phyloP scores from a whole-genome alignment of 2,329 filamentous ascomycete species.

The Rosellinia necatrix region DNA sequence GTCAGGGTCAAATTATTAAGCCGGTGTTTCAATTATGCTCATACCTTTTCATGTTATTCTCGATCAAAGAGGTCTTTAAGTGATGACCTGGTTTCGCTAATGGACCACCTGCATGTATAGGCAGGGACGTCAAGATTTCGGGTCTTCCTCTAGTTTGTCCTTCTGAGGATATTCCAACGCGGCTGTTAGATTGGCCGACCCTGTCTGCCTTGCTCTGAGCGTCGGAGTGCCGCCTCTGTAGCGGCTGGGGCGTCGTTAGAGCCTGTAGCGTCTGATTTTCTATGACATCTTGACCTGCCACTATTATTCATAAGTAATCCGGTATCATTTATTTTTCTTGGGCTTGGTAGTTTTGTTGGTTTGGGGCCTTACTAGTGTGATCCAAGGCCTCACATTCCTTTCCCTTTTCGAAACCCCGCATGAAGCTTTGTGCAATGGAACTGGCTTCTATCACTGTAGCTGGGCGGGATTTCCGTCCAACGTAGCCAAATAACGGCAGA shows the following conservation, averaged over 20 bases:
- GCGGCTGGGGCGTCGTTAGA: not conserved
- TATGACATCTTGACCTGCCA: constrained; percentile 6
- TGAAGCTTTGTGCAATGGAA: not conserved
- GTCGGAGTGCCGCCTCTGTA: constrained; percentile 19
- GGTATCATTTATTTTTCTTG: not conserved
- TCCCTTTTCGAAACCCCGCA: not conserved
- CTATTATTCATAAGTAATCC: constrained; percentile 15
- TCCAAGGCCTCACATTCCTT: not conserved
- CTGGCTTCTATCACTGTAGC: not conserved
- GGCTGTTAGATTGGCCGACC: constrained; percentile 2
- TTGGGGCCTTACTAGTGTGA: constrained; percentile 12
- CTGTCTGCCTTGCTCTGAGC: constrained; percentile 11
- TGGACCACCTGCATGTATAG: not conserved
- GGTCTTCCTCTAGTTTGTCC: not conserved
- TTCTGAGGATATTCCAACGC: not conserved
- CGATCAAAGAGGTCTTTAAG: not conserved
- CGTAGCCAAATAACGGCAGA: not conserved
- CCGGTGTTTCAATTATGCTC: not conserved
- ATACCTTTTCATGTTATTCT: constrained; percentile 12
- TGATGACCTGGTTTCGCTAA: not conserved
- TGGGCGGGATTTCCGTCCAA: not conserved
- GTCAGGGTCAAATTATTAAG: not conserved
- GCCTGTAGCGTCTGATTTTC: not conserved
- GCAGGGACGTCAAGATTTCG: not conserved
- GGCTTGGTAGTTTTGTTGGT: not conserved